Evolutionary conservation across 2,329 filamentous ascomycete species (phyloP).

Genomic region (Diaporthe ilicicola): DNA sequence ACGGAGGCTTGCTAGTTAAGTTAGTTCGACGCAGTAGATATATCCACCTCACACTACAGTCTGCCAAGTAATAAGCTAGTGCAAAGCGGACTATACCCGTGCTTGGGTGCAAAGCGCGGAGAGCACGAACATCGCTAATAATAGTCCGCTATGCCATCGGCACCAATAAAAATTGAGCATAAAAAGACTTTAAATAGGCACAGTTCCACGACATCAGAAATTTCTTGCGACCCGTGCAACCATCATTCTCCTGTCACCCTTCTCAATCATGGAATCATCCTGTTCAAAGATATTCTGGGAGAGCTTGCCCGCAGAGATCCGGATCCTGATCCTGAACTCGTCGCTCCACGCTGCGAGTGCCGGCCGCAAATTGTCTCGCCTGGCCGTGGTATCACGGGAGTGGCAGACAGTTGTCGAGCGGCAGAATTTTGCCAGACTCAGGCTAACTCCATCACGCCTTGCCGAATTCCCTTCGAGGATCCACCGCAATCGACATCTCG

Average conservation of each 20-base stretch:
- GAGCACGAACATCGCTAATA: no score
- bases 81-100: no score
- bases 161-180: neutral
- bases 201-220: neutral
- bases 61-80: no score
- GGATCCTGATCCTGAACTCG: slow-evolving; percentile 36
- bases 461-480: slow-evolving; percentile 40
- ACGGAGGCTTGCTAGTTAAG: no score
- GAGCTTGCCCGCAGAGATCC: slow-evolving; percentile 38
- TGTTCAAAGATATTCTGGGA: slow-evolving; percentile 27
- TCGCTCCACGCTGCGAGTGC: slow-evolving; percentile 37
- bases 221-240: neutral
- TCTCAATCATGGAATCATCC: neutral
- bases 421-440: slow-evolving; percentile 42
- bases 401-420: slow-evolving; percentile 43
- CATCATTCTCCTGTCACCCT: neutral
- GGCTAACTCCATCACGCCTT: slow-evolving; percentile 41
- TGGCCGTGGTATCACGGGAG: slow-evolving; percentile 43
- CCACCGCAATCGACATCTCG: slow-evolving; percentile 40
- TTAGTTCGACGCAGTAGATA: no score
- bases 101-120: no score
- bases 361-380: slow-evolving; percentile 35
- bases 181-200: neutral
- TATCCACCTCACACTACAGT: no score
- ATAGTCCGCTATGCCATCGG: neutral